These are phyloP conservation scores for Calocybe cyanea DNA, from an alignment of 768 basidiomycete genomes.

Conservation along the genomic window DNA sequence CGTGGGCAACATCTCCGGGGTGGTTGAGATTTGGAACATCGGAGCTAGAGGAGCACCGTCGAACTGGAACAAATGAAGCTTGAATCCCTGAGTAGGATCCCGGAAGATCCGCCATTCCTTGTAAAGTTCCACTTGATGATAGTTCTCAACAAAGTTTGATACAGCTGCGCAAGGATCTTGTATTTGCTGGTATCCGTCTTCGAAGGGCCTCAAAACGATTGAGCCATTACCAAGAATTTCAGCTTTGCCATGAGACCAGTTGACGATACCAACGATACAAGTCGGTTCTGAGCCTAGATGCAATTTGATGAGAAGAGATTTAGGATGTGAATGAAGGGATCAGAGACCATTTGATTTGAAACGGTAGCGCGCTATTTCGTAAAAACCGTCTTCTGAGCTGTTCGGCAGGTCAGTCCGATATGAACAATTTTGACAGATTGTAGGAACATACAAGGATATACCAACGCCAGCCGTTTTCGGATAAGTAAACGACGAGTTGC, in stretches of 20 bases:
- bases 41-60: conserved; percentile 79
- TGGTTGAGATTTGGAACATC: conserved; percentile 57
- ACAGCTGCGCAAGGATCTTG: conserved; percentile 90
- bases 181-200: conserved; percentile 91
- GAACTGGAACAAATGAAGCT: conserved; percentile 73
- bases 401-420: conserved; percentile 7
- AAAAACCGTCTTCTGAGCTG: conserved; percentile 73
- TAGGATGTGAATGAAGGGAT: not conserved
- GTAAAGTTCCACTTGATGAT: conserved; percentile 73
- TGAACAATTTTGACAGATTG: not conserved
- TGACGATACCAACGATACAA: conserved; percentile 86
- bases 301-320: conserved; percentile 1
- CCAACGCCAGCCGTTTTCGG: conserved; percentile 84
- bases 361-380: conserved; percentile 88
- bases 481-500: conserved; percentile 78
- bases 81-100: conserved; percentile 57
- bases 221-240: conserved; percentile 71
- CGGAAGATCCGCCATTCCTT: conserved; percentile 65
- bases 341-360: conserved; percentile 77
- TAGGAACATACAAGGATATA: conserved; percentile 77
- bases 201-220: conserved; percentile 66
- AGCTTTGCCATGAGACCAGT: conserved; percentile 89
- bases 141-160: conserved; percentile 83
- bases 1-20: conserved; percentile 87
- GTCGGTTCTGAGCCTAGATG: conserved; percentile 69